Evolutionary conservation across 805 yeast genomes (phyloP).

Genomic region (Teunomyces barrocoloradensis): DNA sequence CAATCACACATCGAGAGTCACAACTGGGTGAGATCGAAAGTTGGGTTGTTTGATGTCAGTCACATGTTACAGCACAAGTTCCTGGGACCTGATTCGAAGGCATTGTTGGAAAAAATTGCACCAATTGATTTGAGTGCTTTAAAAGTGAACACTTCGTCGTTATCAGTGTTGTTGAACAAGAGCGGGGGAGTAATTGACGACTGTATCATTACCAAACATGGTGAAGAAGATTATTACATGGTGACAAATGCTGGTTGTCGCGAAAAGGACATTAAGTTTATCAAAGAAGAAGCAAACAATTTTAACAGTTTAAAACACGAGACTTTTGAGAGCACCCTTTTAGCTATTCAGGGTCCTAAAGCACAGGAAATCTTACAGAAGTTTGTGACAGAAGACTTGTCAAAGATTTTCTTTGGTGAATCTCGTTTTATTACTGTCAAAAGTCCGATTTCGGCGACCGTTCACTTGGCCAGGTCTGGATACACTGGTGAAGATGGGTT

Average conservation of each 20-base stretch:
- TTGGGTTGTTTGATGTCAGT: slow-evolving; percentile 93
- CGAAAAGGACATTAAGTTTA: slow-evolving; percentile 69
- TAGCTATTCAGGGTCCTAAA: slow-evolving; percentile 93
- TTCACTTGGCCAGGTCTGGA: slow-evolving; percentile 91
- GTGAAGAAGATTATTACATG: slow-evolving; percentile 69
- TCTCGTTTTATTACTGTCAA: slow-evolving; percentile 35
- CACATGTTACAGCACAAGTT: slow-evolving; percentile 94
- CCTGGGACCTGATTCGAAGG: slow-evolving; percentile 63
- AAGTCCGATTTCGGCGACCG: slow-evolving; percentile 10
- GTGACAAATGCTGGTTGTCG: slow-evolving; percentile 97
- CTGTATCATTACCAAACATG: slow-evolving; percentile 87
- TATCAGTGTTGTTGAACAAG: slow-evolving; percentile 72
- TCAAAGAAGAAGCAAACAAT: slow-evolving; percentile 48
- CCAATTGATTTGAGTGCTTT: slow-evolving; percentile 76
- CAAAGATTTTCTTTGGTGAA: slow-evolving; percentile 71
- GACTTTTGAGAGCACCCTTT: slow-evolving; percentile 66
- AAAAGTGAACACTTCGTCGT: slow-evolving; percentile 58
- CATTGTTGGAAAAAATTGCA: slow-evolving; percentile 75
- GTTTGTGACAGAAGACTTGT: slow-evolving; percentile 58
- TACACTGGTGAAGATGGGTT: slow-evolving; percentile 99
- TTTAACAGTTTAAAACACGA: slow-evolving; percentile 38
- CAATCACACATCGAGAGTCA: slow-evolving; percentile 92
- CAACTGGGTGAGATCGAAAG: slow-evolving; percentile 84
- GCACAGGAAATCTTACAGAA: slow-evolving; percentile 67
- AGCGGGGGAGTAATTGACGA: slow-evolving; percentile 87